These are phyloP conservation scores for Penicillium sp. DNA, from an alignment of 2,329 filamentous ascomycete species.

Conservation along the genomic window DNA sequence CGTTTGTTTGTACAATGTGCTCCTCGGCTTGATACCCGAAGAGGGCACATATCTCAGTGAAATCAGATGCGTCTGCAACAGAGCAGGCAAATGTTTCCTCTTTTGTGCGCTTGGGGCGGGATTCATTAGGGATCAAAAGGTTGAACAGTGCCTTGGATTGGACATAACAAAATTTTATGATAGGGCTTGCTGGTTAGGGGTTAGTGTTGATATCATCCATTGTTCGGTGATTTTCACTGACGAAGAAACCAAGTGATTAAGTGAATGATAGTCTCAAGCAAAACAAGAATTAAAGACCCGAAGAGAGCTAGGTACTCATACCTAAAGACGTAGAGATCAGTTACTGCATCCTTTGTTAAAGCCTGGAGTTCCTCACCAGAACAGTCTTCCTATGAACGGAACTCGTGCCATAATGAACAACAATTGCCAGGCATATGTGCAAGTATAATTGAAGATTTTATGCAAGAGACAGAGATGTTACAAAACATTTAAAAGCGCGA, in stretches of 20 bases:
- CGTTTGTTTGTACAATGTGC: constrained; percentile 89
- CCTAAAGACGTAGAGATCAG: constrained; percentile 43
- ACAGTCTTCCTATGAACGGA: constrained; percentile 62
- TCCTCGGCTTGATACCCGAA: constrained; percentile 94
- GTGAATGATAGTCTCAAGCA: constrained; percentile 77
- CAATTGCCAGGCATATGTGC: constrained; percentile 5
- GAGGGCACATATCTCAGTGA: constrained; percentile 86
- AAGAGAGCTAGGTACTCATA: constrained; percentile 85
- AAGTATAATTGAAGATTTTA: not conserved
- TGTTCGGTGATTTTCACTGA: constrained; percentile 46
- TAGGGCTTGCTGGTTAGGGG: constrained; percentile 61
- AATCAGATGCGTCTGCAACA: constrained; percentile 84
- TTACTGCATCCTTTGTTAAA: not conserved
- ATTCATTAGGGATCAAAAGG: constrained; percentile 66
- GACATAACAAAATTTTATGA: constrained; percentile 79
- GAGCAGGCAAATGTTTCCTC: constrained; percentile 70
- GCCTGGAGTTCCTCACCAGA: constrained; percentile 39
- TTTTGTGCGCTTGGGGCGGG: constrained; percentile 64
- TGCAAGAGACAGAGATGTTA: not conserved
- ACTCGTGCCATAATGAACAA: constrained; percentile 52
- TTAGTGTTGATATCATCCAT: constrained; percentile 17
- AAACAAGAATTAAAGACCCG: constrained; percentile 77
- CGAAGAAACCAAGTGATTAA: constrained; percentile 84
- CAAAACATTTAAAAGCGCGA: not conserved
- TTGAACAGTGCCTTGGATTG: constrained; percentile 83